A percentile compares a stretch with the other conserved stretches of the same genome.
Conservation (phyloP, 371 early-diverging fungal genomes). For the Mortierella sp. region DNA sequence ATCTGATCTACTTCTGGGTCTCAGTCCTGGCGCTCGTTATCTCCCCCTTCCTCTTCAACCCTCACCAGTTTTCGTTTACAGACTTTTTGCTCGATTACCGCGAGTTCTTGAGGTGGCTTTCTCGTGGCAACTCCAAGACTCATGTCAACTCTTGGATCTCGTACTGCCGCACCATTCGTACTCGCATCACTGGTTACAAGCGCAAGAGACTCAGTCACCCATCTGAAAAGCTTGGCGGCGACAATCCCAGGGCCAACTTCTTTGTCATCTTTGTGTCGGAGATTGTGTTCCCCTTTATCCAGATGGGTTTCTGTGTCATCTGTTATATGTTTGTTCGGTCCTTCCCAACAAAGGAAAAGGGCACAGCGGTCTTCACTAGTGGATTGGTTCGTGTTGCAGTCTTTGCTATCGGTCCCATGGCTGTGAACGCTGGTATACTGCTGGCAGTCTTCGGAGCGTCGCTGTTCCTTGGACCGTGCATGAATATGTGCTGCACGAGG, state of each 20-base stretch:
- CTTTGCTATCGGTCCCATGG: slow-evolving; percentile 79
- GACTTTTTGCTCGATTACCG: slow-evolving; percentile 87
- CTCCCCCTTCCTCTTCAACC: slow-evolving; percentile 88
- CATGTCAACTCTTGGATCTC: slow-evolving; percentile 87
- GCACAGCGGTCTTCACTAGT: slow-evolving; percentile 54
- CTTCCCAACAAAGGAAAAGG: slow-evolving; percentile 46
- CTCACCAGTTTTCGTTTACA: slow-evolving; percentile 81
- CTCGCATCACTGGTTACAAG: slow-evolving; percentile 86
- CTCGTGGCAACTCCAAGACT: slow-evolving; percentile 79
- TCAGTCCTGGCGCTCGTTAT: slow-evolving; percentile 80
- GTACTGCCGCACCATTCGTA: slow-evolving; percentile 78
- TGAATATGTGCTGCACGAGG: slow-evolving; percentile 70
- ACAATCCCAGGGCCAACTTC: slow-evolving; percentile 76
- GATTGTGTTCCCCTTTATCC: slow-evolving; percentile 77
- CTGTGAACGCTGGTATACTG: slow-evolving; percentile 79
- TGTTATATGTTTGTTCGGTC: slow-evolving; percentile 77
- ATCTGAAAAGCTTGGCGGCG: slow-evolving; percentile 65
- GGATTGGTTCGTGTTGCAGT: slow-evolving; percentile 72
- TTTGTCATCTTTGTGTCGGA: slow-evolving; percentile 82
- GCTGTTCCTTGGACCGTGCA: slow-evolving; percentile 74
- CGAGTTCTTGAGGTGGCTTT: slow-evolving; percentile 86
- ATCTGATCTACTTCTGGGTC: slow-evolving; percentile 89
- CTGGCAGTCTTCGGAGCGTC: slow-evolving; percentile 80
- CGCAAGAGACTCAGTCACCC: slow-evolving; percentile 75
- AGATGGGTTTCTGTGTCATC: slow-evolving; percentile 72